Evolutionary conservation across 2,329 filamentous ascomycete genomes (phyloP).

Genomic region (Aspergillus terreus): DNA sequence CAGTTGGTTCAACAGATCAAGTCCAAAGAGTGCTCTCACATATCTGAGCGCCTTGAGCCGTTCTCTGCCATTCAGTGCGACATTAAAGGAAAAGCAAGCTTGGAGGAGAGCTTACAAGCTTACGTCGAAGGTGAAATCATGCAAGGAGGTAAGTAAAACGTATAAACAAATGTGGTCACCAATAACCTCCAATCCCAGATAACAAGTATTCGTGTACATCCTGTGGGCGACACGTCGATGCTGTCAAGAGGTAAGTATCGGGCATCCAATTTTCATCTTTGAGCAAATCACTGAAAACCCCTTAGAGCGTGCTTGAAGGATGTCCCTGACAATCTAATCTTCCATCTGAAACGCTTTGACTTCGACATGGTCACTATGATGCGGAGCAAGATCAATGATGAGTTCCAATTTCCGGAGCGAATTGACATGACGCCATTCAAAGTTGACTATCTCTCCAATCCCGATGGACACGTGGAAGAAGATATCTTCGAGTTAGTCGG

Average conservation of each 20-base stretch:
- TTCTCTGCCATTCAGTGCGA: slow-evolving; percentile 96
- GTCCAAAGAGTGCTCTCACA: slow-evolving; percentile 88
- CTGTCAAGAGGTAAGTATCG: slow-evolving; percentile 64
- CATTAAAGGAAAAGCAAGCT: slow-evolving; percentile 81
- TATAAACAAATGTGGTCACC: background rate
- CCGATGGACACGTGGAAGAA: slow-evolving; percentile 51
- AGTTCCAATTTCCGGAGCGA: slow-evolving; percentile 78
- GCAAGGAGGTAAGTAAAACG: slow-evolving; percentile 64
- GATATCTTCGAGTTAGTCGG: slow-evolving; percentile 94
- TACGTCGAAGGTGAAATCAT: slow-evolving; percentile 95
- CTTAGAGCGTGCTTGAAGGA: slow-evolving; percentile 74
- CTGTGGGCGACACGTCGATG: slow-evolving; percentile 85
- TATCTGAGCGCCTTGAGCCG: slow-evolving; percentile 83
- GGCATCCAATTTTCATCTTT: background rate
- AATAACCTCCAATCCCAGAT: slow-evolving; percentile 47
- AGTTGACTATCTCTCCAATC: slow-evolving; percentile 72
- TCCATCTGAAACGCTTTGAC: slow-evolving; percentile 71
- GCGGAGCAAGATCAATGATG: slow-evolving; percentile 91
- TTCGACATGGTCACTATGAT: slow-evolving; percentile 61
- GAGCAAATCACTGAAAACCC: background rate
- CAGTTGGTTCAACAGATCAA: slow-evolving; percentile 92
- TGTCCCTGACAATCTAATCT: slow-evolving; percentile 89
- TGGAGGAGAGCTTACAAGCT: slow-evolving; percentile 86
- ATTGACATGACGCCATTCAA: slow-evolving; percentile 91
- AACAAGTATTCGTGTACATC: slow-evolving; percentile 98